phyloP scores from a whole-genome alignment of 331 rosid genomes.

The Saraca asoca region DNA sequence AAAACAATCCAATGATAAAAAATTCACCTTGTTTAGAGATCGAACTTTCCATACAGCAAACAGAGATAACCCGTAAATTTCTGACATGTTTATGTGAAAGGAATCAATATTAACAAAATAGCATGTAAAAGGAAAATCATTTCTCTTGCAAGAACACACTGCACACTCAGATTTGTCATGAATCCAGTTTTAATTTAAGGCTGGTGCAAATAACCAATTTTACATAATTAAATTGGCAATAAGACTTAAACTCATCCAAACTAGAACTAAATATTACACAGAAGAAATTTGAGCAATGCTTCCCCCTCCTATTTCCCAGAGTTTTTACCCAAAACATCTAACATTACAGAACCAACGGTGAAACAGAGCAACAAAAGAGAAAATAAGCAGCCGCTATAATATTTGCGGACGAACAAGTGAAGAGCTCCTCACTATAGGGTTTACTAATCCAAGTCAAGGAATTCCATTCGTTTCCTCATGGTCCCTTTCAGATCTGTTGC shows the following conservation, averaged over 20 bases:
- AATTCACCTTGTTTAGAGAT: no score
- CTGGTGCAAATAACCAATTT: no score
- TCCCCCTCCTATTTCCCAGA: constrained; percentile 36
- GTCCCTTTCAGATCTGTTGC: constrained; percentile 95
- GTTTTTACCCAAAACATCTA: constrained; percentile 27
- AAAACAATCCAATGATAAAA: no score
- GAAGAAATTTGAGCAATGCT: constrained; percentile 38
- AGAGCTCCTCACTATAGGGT: not conserved
- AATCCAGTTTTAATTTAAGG: no score
- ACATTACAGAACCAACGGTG: constrained; percentile 30
- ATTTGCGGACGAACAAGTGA: constrained; percentile 53
- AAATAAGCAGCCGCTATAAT: constrained; percentile 63
- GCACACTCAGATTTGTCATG: no score
- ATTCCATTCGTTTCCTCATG: constrained; percentile 96
- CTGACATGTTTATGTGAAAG: no score
- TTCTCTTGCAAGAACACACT: no score
- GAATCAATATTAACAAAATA: no score
- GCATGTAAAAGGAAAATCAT: no score
- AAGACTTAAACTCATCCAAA: constrained; percentile 37
- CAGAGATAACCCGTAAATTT: no score
- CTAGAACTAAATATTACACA: constrained; percentile 37
- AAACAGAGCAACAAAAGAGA: not conserved
- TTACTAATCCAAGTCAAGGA: constrained; percentile 82
- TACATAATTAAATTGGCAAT: not conserved
- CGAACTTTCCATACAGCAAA: no score